These are phyloP conservation scores for Cephaloascus fragrans DNA, from an alignment of 805 yeast genomes.

Conservation along the genomic window DNA sequence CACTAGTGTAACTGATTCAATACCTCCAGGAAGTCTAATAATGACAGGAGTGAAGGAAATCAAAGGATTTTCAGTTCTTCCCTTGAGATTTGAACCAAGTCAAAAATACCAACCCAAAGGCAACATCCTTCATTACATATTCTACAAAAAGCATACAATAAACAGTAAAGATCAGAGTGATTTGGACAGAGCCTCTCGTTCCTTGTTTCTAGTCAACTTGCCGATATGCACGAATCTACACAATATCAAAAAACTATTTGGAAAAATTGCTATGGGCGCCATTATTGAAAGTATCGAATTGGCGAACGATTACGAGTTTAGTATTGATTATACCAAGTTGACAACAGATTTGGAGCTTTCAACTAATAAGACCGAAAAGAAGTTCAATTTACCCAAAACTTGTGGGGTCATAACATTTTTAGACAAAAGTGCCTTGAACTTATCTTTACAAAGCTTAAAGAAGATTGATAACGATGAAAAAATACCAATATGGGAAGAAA, in stretches of 20 bases:
- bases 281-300: conserved; percentile 33
- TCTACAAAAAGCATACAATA: conserved; percentile 50
- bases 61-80: conserved; percentile 48
- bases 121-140: conserved; percentile 44
- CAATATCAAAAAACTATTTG: conserved; percentile 47
- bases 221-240: conserved; percentile 53
- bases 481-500: conserved; percentile 27
- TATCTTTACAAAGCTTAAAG: conserved; percentile 57
- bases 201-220: conserved; percentile 68
- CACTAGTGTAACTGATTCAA: too few relatives aligned
- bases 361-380: conserved; percentile 14
- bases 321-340: conserved; percentile 44
- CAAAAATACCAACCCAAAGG: conserved; percentile 6
- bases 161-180: conserved; percentile 21
- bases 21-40: too few relatives aligned
- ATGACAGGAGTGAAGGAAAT: conserved; percentile 25
- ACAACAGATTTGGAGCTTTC: conserved; percentile 45
- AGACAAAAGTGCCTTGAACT: conserved; percentile 55
- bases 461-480: conserved; percentile 21
- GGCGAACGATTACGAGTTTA: conserved; percentile 20
- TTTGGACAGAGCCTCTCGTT: conserved; percentile 35
- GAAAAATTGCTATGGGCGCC: conserved; percentile 52
- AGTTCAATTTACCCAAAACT: conserved; percentile 53
- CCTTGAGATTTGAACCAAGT: conserved; percentile 30
- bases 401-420: conserved; percentile 68